These are phyloP conservation scores for Coemansia umbellata DNA, from an alignment of 192 early-diverging fungal species.

Conservation along the genomic window DNA sequence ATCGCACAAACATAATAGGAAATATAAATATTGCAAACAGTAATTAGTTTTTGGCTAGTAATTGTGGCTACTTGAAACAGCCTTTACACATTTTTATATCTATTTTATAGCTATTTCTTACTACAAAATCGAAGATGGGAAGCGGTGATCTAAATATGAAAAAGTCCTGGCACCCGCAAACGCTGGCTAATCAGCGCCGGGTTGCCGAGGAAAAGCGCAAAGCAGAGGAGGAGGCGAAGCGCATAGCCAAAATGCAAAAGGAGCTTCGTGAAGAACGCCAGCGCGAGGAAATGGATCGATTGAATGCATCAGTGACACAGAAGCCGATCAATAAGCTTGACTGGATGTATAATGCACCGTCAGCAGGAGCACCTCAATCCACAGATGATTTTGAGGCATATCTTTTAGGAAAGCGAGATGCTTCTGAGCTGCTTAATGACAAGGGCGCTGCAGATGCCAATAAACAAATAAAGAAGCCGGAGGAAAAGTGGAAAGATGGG, in stretches of 20 bases:
- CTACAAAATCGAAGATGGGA: slow-evolving; percentile 43
- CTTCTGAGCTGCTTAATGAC: slow-evolving; percentile 61
- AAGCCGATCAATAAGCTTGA: slow-evolving; percentile 76
- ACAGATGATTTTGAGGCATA: slow-evolving; percentile 82
- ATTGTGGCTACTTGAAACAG: no score
- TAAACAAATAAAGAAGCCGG: background rate
- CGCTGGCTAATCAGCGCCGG: slow-evolving; percentile 75
- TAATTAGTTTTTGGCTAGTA: no score
- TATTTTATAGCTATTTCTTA: no score
- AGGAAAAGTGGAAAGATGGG: slow-evolving; percentile 33
- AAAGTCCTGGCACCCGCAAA: slow-evolving; percentile 97
- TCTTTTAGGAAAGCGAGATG: slow-evolving; percentile 83
- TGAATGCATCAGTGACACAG: slow-evolving; percentile 69
- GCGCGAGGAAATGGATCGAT: slow-evolving; percentile 73
- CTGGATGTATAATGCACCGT: slow-evolving; percentile 91
- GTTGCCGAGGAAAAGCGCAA: slow-evolving; percentile 66
- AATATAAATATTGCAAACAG: no score
- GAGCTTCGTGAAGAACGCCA: slow-evolving; percentile 90
- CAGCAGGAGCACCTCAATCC: slow-evolving; percentile 43
- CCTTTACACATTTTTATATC: no score
- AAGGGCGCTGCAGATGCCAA: slow-evolving; percentile 9
- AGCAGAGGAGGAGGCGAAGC: slow-evolving; percentile 80
- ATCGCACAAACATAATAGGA: no score
- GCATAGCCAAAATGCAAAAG: slow-evolving; percentile 84
- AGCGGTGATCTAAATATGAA: slow-evolving; percentile 74